These are phyloP conservation scores for Nakazawaea sp. DNA, from an alignment of 805 yeast genomes.

Conservation along the genomic window DNA sequence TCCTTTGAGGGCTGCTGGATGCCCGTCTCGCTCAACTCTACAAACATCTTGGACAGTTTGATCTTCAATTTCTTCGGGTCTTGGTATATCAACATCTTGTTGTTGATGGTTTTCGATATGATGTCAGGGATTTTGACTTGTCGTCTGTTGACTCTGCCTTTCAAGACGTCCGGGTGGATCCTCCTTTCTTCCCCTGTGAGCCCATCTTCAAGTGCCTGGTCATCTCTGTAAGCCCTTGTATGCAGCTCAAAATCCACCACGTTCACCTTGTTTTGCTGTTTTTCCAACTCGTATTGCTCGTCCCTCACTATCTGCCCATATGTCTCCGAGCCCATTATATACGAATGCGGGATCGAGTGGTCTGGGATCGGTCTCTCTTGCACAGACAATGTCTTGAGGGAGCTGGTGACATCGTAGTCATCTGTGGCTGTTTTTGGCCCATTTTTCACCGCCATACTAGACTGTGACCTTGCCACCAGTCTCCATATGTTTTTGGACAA, in stretches of 20 bases:
- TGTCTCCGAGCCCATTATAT: conserved; percentile 29
- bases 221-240: background rate
- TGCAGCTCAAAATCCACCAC: conserved; percentile 9
- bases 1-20: conserved; percentile 36
- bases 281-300: conserved; percentile 26
- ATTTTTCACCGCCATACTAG: too few relatives aligned
- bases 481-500: too few relatives aligned
- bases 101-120: conserved; percentile 52
- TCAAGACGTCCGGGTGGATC: conserved; percentile 48
- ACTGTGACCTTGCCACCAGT: too few relatives aligned
- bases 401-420: conserved; percentile 16
- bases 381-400: conserved; percentile 13
- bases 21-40: conserved; percentile 39
- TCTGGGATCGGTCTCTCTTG: conserved; percentile 17
- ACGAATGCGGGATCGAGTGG: conserved; percentile 23
- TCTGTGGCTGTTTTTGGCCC: conserved; percentile 15
- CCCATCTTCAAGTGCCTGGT: background rate
- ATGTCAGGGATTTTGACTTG: conserved; percentile 50
- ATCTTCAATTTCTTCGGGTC: conserved; percentile 60
- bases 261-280: conserved; percentile 12
- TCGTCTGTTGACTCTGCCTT: conserved; percentile 46
- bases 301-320: conserved; percentile 37
- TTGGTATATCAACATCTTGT: conserved; percentile 53
- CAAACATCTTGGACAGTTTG: conserved; percentile 35
- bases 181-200: conserved; percentile 44